Evolutionary conservation across 2,329 filamentous ascomycete genomes (phyloP).

Genomic region (Aspergillus awamori): DNA sequence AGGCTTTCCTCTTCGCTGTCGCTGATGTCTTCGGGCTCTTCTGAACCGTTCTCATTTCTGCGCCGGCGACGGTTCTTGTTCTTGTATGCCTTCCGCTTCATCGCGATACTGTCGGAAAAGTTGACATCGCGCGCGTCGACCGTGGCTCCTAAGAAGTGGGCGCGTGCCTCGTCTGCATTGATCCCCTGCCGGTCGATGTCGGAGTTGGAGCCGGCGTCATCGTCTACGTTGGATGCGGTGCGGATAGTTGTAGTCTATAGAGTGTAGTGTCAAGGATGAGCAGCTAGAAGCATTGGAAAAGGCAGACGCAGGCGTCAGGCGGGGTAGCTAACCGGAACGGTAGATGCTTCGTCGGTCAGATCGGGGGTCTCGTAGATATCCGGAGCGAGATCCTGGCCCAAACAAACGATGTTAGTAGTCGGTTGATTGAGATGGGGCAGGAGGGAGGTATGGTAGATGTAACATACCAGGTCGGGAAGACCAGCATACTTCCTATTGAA

Average conservation of each 20-base stretch:
- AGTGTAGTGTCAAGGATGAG: not conserved
- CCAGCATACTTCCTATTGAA: conserved; percentile 80
- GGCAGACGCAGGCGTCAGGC: not conserved
- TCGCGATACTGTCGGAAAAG: conserved; percentile 85
- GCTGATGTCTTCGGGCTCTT: conserved; percentile 73
- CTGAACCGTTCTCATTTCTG: conserved; percentile 47
- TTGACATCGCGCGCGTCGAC: conserved; percentile 79
- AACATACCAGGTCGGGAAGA: conserved; percentile 71
- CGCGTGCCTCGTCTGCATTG: conserved; percentile 76
- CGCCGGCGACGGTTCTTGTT: conserved; percentile 69
- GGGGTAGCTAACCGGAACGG: conserved; percentile 65
- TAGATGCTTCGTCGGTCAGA: conserved; percentile 85
- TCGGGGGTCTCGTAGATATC: conserved; percentile 98
- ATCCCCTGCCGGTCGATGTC: conserved; percentile 77
- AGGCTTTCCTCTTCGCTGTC: conserved; percentile 79
- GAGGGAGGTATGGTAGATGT: not conserved
- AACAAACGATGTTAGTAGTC: not conserved
- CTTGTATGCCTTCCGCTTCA: conserved; percentile 81
- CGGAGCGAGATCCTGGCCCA: conserved; percentile 76
- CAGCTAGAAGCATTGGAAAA: not conserved
- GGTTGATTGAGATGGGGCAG: conserved; percentile 3
- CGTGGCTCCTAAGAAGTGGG: conserved; percentile 72
- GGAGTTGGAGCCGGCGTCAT: conserved; percentile 55
- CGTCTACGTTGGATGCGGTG: conserved; percentile 61
- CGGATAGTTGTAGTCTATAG: conserved; percentile 54